Evolutionary conservation across 2,329 filamentous ascomycete genomes (phyloP).

Genomic region (Neonectria sp.): DNA sequence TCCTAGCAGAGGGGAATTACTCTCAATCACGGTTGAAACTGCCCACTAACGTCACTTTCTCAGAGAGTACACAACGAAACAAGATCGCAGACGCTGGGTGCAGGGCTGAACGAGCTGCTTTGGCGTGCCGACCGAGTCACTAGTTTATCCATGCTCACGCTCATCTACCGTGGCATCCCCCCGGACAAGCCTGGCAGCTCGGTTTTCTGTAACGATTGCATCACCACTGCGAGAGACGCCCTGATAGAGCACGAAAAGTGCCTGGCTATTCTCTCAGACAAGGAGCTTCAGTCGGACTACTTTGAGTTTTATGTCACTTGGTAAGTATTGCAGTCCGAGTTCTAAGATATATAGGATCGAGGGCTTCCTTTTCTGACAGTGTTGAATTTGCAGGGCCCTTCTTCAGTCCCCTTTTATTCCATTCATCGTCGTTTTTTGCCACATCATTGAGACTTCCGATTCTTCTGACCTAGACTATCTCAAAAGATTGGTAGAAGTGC

Average conservation of each 20-base stretch:
- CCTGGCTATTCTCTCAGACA: slow-evolving; percentile 8
- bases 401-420: slow-evolving; percentile 44
- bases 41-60: background rate
- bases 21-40: background rate
- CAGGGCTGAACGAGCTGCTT: slow-evolving; percentile 32
- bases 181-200: slow-evolving; percentile 26
- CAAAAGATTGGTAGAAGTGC: slow-evolving; percentile 28
- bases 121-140: slow-evolving; percentile 36
- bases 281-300: slow-evolving; percentile 9
- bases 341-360: background rate
- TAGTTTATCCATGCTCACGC: slow-evolving; percentile 42
- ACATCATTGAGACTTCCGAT: slow-evolving; percentile 56
- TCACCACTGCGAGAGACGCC: slow-evolving; percentile 39
- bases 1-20: background rate
- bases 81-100: slow-evolving; percentile 18
- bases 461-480: slow-evolving; percentile 55
- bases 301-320: slow-evolving; percentile 28
- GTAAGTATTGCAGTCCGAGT: background rate
- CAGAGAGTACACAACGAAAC: slow-evolving; percentile 9
- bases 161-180: slow-evolving; percentile 46
- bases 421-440: slow-evolving; percentile 47
- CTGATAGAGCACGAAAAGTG: slow-evolving; percentile 31
- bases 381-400: slow-evolving; percentile 30
- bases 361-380: background rate
- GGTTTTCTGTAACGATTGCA: slow-evolving; percentile 43